A percentile compares a stretch with the other conserved stretches of the same genome.
These are phyloP conservation scores for Fusarium beomiforme DNA, from an alignment of 2,329 filamentous ascomycete genomes.

Conservation along the genomic window DNA sequence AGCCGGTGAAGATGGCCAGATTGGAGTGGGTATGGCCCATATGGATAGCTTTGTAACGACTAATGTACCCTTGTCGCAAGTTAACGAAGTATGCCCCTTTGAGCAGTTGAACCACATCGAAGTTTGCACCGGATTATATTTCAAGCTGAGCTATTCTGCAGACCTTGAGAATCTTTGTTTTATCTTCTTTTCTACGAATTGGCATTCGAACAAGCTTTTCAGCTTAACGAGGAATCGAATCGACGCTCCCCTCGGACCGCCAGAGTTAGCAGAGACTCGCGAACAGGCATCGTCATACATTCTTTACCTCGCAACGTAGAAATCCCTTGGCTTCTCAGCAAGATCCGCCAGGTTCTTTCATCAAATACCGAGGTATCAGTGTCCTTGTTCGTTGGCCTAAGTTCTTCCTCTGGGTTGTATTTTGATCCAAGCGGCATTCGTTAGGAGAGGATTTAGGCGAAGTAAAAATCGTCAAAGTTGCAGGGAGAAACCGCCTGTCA, in stretches of 20 bases:
- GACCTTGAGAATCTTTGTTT: not conserved
- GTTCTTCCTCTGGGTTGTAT: not conserved
- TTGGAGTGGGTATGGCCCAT: slow-evolving; percentile 31
- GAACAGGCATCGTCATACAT: slow-evolving; percentile 16
- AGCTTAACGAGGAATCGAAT: not conserved
- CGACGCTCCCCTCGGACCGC: not conserved
- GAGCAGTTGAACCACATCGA: slow-evolving; percentile 9
- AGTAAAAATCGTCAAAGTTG: not conserved
- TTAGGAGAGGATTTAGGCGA: not conserved
- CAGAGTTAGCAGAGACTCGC: not conserved
- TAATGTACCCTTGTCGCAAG: slow-evolving; percentile 37
- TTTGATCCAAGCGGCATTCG: not conserved
- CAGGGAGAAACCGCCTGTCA: slow-evolving; percentile 5
- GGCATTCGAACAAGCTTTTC: not conserved
- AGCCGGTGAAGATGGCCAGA: slow-evolving; percentile 30
- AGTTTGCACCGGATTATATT: slow-evolving; percentile 25
- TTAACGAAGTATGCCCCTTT: slow-evolving; percentile 34
- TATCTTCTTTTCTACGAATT: not conserved
- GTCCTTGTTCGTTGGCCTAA: not conserved
- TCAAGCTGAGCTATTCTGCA: slow-evolving; percentile 19
- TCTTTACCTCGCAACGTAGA: not conserved
- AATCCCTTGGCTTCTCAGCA: not conserved
- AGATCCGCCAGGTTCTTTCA: not conserved
- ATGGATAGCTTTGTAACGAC: slow-evolving; percentile 28
- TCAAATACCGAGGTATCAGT: not conserved